Evolutionary conservation across 352 stramenopile species (phyloP).

Genomic region (Elongisporangium senticosum): DNA sequence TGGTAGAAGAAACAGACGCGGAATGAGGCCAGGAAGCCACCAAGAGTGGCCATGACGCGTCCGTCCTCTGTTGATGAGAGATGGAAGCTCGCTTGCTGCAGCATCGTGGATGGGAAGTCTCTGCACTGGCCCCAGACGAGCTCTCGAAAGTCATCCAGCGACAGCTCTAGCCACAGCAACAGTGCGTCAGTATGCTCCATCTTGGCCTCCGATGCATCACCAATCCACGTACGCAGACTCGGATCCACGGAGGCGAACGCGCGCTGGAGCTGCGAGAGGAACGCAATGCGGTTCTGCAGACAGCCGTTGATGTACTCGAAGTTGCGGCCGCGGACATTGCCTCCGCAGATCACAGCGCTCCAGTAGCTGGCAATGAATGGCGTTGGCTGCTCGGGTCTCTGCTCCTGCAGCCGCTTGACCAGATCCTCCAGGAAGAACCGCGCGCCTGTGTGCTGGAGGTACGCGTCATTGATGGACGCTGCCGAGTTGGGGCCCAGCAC

Average conservation of each 20-base stretch:
- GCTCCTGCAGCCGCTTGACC: conserved; percentile 41
- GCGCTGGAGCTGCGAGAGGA: conserved; percentile 36
- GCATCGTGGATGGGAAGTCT: conserved; percentile 33
- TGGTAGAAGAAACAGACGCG: conserved; percentile 46
- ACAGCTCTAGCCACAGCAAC: conserved; percentile 25
- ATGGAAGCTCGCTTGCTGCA: conserved; percentile 38
- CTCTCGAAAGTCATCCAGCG: conserved; percentile 50
- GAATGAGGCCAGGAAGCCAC: conserved; percentile 31
- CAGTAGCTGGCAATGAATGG: conserved; percentile 46
- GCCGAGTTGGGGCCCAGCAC: neutral
- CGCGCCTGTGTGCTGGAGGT: conserved; percentile 49
- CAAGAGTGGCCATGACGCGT: conserved; percentile 16
- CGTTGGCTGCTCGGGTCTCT: conserved; percentile 27
- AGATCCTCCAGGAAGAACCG: conserved; percentile 54
- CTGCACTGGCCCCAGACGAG: conserved; percentile 51
- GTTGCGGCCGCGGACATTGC: conserved; percentile 25
- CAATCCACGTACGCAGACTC: conserved; percentile 20
- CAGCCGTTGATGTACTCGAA: conserved; percentile 55
- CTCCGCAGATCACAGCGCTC: conserved; percentile 21
- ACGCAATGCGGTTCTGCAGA: conserved; percentile 46
- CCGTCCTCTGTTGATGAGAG: conserved; percentile 28
- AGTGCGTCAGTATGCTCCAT: neutral
- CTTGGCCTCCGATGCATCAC: neutral
- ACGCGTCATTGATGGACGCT: conserved; percentile 23
- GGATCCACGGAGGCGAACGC: conserved; percentile 32